Evolutionary conservation across 495 filamentous ascomycete genomes (phyloP), one percentile per base, ranked within the genome.

Genomic region (Viridothelium virens): DNA sequence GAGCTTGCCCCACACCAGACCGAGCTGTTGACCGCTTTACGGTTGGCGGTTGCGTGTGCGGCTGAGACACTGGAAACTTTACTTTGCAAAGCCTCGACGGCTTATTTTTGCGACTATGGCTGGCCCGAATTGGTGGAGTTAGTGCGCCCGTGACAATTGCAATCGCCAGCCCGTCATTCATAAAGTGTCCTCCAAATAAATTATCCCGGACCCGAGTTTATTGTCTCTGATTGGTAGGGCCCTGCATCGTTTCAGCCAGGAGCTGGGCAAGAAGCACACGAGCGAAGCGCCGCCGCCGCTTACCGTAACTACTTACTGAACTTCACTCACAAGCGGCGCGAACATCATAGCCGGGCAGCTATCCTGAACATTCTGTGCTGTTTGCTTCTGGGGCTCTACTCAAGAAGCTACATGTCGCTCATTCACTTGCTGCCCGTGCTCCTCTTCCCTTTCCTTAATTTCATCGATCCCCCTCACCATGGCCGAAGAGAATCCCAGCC

Each of bases 401-500:
- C 53, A 10, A 59, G 36, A 59, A 59, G 53, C 53, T 59, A 59
- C 53, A 59, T 59, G 53, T 59, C 53, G 53, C 53, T 59, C 53
- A 59, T 36, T 59, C 53, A 14, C 53, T 31, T 3, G 31, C 31
- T 36, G 7, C 53, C 18, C 53, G 18, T 31, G 25, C 31, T 59
- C 53, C 53, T 36, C 36, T 59, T 34, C 31, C 53, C 53, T 36
- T 36, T 59, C 18, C 10, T 18, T 0, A 53, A n/a, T 5, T 5
- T 53, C 12, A 18, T 10, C 31, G 31, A 7, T 18, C 48, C 14
- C 48, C 31, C 5, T 39, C 47, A 61, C 18, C 56, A 71, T 71
- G 69, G 69, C 67, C 25, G 66, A 68, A 25, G 64, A 69, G 47
- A 46, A 64, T 14, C 25, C 53, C 53, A 33, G 25, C n/a, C 53